These are phyloP conservation scores for Fomes fomentarius DNA, from an alignment of 1,284 basidiomycete species.

Conservation along the genomic window DNA sequence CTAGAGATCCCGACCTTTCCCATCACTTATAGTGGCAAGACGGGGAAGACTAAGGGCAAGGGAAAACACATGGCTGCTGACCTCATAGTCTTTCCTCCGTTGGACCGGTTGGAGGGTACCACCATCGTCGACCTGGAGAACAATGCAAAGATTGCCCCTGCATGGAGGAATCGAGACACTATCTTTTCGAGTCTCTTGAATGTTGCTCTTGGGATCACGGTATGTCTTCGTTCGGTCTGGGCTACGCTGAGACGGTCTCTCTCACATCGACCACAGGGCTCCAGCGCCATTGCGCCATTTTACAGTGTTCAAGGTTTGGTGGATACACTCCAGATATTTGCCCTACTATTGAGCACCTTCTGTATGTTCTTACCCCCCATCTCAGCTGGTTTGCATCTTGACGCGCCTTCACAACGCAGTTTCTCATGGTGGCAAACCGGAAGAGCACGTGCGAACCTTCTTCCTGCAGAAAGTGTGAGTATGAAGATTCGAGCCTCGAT, in stretches of 20 bases:
- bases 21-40: not conserved
- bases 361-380: constrained; percentile 39
- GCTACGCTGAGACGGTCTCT: not conserved
- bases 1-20: constrained; percentile 47
- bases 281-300: constrained; percentile 64
- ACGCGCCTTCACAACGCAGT: constrained; percentile 34
- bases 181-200: constrained; percentile 48
- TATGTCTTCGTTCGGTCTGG: constrained; percentile 33
- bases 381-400: not conserved
- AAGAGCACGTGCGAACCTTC: constrained; percentile 54
- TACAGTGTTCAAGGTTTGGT: constrained; percentile 71
- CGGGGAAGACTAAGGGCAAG: constrained; percentile 26
- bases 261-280: constrained; percentile 48
- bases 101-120: constrained; percentile 55
- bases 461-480: constrained; percentile 70
- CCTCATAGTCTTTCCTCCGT: constrained; percentile 58
- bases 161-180: constrained; percentile 57
- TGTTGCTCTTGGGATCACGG: constrained; percentile 53
- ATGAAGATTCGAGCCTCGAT: too few species aligned
- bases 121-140: constrained; percentile 62
- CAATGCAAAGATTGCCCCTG: constrained; percentile 49
- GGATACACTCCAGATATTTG: constrained; percentile 72
- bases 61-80: constrained; percentile 24
- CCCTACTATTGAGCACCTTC: constrained; percentile 66
- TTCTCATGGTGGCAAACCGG: constrained; percentile 43